These are phyloP conservation scores for Hebeloma cylindrosporum DNA, from an alignment of 768 basidiomycete genomes.

Conservation along the genomic window DNA sequence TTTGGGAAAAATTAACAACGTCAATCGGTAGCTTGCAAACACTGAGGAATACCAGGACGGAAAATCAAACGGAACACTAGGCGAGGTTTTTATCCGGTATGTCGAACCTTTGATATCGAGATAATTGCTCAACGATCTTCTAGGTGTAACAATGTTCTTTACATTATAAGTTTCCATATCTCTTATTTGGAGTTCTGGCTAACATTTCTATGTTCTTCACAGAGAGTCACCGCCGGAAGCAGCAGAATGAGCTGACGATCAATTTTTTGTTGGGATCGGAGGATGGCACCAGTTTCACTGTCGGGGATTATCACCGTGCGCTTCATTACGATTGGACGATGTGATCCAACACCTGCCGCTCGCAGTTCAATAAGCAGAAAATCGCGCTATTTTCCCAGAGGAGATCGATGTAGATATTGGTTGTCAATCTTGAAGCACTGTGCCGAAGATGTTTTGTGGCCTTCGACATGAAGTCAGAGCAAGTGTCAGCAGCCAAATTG, in stretches of 20 bases:
- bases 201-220: conserved; percentile 42
- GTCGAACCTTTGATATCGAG: conserved; percentile 25
- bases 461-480: no score
- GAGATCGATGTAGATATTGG: no score
- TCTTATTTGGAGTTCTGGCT: background rate
- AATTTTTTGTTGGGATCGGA: no score
- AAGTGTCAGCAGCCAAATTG: no score
- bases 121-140: conserved; percentile 14
- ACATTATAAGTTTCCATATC: conserved; percentile 74
- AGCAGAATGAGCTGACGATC: conserved; percentile 15
- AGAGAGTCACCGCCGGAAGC: conserved; percentile 70
- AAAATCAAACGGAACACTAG: conserved; percentile 92
- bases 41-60: conserved; percentile 98
- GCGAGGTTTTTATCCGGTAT: conserved; percentile 97
- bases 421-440: no score
- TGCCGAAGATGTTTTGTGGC: no score
- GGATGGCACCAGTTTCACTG: no score
- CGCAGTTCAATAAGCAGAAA: background rate
- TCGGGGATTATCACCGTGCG: no score
- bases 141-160: conserved; percentile 95
- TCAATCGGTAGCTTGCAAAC: conserved; percentile 77
- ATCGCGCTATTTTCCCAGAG: background rate
- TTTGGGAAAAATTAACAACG: background rate
- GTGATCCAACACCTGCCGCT: no score
- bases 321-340: no score